Percentiles rank a stretch among this genome's conserved stretches.
Conservation (phyloP, 257 asterid genomes). For the Fraxinus pennsylvanica region DNA sequence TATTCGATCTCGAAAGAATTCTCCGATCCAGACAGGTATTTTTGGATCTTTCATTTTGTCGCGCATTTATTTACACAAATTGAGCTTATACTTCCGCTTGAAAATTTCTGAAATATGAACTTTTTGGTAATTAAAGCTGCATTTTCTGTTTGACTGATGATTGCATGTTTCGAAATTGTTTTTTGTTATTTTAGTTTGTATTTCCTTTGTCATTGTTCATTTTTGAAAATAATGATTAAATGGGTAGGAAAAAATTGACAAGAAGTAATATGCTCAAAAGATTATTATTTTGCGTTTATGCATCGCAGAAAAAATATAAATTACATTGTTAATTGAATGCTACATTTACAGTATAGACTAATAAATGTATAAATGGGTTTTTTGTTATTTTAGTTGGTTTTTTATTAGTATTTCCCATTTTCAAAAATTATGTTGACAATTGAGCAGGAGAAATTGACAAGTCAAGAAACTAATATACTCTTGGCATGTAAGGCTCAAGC, state of each 20-base stretch:
- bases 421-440: not conserved
- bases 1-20: conserved; percentile 38
- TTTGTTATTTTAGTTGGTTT: not conserved
- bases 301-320: not conserved
- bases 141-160: not conserved
- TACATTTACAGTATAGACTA: not conserved
- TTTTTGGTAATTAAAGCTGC: not conserved
- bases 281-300: not conserved
- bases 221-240: not conserved
- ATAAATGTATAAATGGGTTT: not conserved
- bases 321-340: conserved; percentile 7
- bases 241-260: not conserved
- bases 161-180: not conserved
- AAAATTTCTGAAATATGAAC: not conserved
- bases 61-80: not conserved
- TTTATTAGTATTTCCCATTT: not conserved
- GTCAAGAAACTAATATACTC: conserved; percentile 50
- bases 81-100: not conserved
- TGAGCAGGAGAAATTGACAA: conserved; percentile 52
- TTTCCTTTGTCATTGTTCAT: not conserved
- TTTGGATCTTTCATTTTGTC: not conserved
- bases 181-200: not conserved
- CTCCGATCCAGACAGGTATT: conserved; percentile 46
- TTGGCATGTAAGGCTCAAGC: conserved; percentile 40
- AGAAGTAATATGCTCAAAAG: not conserved